These are phyloP conservation scores for Hippophae rhamnoides DNA, from an alignment of 306 rosid species.

Conservation along the genomic window DNA sequence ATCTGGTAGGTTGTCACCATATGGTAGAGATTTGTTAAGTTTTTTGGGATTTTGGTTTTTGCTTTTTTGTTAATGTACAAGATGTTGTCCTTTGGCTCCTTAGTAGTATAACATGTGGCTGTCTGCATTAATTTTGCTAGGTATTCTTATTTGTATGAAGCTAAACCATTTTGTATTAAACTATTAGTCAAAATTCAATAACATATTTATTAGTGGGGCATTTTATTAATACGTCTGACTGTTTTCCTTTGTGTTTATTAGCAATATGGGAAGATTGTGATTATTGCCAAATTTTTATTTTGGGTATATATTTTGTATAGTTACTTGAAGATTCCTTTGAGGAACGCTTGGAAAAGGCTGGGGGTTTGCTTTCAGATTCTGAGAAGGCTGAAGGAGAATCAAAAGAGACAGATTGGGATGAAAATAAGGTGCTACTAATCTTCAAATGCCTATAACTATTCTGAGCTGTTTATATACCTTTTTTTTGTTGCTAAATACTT, in stretches of 20 bases:
- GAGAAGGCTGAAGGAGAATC: conserved; percentile 82
- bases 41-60: background rate
- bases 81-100: no score
- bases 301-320: conserved; percentile 25
- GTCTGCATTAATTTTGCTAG: no score
- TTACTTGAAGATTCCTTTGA: conserved; percentile 89
- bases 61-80: background rate
- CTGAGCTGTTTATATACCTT: background rate
- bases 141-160: no score
- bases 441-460: conserved; percentile 7
- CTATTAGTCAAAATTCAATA: no score
- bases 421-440: conserved; percentile 54
- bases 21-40: background rate
- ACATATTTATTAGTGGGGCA: no score
- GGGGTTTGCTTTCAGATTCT: conserved; percentile 65
- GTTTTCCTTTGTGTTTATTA: background rate
- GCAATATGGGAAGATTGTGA: background rate
- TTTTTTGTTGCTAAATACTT: background rate
- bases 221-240: no score
- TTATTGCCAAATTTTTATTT: conserved; percentile 10
- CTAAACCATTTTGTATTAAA: no score
- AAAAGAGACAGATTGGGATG: conserved; percentile 76
- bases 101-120: no score
- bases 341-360: conserved; percentile 78
- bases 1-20: background rate